Evolutionary conservation across 805 yeast genomes (phyloP).

Genomic region (Wickerhamomyces ciferrii): DNA sequence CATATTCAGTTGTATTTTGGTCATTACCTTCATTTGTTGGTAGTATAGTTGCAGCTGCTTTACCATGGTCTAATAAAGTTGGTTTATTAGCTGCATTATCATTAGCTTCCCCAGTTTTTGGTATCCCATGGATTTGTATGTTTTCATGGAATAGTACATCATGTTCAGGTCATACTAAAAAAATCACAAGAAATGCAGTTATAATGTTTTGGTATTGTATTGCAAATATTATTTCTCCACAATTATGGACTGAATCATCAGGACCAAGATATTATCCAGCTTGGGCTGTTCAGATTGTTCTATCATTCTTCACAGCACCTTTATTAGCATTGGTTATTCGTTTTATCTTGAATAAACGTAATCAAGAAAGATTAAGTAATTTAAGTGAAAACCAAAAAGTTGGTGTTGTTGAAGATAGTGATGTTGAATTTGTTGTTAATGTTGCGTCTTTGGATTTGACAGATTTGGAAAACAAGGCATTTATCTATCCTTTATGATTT

Average conservation of each 20-base stretch:
- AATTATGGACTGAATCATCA: slow-evolving; percentile 43
- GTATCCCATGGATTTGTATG: slow-evolving; percentile 34
- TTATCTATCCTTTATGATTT: slow-evolving; percentile 38
- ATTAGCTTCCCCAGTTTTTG: slow-evolving; percentile 40
- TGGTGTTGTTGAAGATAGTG: slow-evolving; percentile 26
- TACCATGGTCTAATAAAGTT: slow-evolving; percentile 38
- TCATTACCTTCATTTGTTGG: slow-evolving; percentile 40
- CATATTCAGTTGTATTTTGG: slow-evolving; percentile 32
- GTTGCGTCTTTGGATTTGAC: slow-evolving; percentile 44
- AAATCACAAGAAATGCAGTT: slow-evolving; percentile 38
- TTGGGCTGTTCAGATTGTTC: slow-evolving; percentile 52
- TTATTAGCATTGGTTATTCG: slow-evolving; percentile 36
- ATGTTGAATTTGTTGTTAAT: slow-evolving; percentile 28
- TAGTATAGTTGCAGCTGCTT: slow-evolving; percentile 37
- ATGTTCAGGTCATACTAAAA: slow-evolving; percentile 47
- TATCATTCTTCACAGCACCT: slow-evolving; percentile 45
- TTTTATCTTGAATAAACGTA: slow-evolving; percentile 39
- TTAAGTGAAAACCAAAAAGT: slow-evolving; percentile 16
- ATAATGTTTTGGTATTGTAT: slow-evolving; percentile 41
- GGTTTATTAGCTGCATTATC: slow-evolving; percentile 43
- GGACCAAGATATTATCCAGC: slow-evolving; percentile 41
- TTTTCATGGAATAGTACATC: slow-evolving; percentile 29
- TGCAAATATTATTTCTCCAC: slow-evolving; percentile 51
- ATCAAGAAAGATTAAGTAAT: slow-evolving; percentile 29
- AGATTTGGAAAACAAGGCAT: slow-evolving; percentile 43